Conservation (phyloP, 225 moss, liverwort and hornwort species). For the Takakia lepidozioides region DNA sequence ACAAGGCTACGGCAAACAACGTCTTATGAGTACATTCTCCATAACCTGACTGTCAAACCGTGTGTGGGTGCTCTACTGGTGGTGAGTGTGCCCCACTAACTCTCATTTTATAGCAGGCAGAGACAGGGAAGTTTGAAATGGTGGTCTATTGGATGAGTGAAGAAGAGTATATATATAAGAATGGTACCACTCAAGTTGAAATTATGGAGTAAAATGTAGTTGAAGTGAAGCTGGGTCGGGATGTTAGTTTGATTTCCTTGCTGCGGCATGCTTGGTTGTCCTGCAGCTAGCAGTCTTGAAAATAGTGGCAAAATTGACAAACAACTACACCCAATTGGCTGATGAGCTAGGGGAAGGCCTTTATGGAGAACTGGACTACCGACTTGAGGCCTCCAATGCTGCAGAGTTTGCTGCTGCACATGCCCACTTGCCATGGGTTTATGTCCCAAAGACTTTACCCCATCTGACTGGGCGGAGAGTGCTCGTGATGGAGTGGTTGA, state of each 20-base stretch:
- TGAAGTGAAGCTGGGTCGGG: no score
- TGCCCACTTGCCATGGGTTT: conserved; percentile 56
- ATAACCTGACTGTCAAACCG: no score
- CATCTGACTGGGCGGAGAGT: conserved; percentile 65
- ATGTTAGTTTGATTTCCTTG: neutral
- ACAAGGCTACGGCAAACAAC: no score
- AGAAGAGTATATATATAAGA: no score
- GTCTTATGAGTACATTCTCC: no score
- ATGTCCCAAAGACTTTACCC: conserved; percentile 57
- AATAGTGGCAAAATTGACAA: conserved; percentile 63
- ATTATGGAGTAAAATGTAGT: no score
- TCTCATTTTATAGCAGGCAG: no score
- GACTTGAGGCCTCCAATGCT: conserved; percentile 73
- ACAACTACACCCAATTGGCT: conserved; percentile 74
- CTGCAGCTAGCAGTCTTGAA: conserved; percentile 70
- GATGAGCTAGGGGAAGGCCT: conserved; percentile 91
- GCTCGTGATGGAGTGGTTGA: conserved; percentile 93
- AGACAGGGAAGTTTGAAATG: no score
- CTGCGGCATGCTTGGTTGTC: conserved; percentile 4
- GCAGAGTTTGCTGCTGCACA: conserved; percentile 57
- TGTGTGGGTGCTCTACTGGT: no score
- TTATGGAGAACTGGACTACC: conserved; percentile 93
- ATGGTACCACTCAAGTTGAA: no score
- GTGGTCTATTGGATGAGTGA: no score
- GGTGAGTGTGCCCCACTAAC: no score